Conservation (phyloP, 805 yeast genomes). For the Candida saitoana region DNA sequence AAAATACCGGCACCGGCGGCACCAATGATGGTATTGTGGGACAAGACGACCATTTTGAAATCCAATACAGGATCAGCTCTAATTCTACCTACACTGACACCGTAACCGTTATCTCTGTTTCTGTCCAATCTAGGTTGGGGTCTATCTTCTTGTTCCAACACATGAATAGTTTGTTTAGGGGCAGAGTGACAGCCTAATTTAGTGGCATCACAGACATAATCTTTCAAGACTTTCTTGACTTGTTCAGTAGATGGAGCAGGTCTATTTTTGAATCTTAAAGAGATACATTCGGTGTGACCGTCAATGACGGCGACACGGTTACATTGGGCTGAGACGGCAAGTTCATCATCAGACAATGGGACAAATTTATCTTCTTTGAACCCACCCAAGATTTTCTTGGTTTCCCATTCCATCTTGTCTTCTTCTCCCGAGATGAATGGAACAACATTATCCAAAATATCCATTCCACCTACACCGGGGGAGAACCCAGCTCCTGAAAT, state of each 20-base stretch:
- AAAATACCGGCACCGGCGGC: slow-evolving; percentile 98
- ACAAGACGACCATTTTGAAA: slow-evolving; percentile 92
- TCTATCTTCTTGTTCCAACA: slow-evolving; percentile 84
- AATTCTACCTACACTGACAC: slow-evolving; percentile 91
- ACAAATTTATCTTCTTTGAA: slow-evolving; percentile 52
- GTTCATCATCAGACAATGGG: slow-evolving; percentile 59
- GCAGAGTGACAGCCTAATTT: slow-evolving; percentile 83
- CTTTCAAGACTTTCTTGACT: slow-evolving; percentile 63
- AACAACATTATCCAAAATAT: slow-evolving; percentile 87
- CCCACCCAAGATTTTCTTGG: slow-evolving; percentile 85
- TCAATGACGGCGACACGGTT: slow-evolving; percentile 96
- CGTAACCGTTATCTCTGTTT: slow-evolving; percentile 89
- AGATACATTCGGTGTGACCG: slow-evolving; percentile 95
- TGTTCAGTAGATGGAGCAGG: slow-evolving; percentile 84
- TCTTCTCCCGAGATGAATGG: slow-evolving; percentile 97
- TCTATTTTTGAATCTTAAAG: slow-evolving; percentile 74
- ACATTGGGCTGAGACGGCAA: slow-evolving; percentile 92
- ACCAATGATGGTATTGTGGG: slow-evolving; percentile 96
- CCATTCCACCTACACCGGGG: slow-evolving; percentile 96
- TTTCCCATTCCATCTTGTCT: slow-evolving; percentile 98
- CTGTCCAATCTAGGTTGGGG: slow-evolving; percentile 98
- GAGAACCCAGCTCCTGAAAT: slow-evolving; percentile 98
- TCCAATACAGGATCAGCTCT: slow-evolving; percentile 93
- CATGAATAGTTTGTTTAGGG: slow-evolving; percentile 88
- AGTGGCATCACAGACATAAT: slow-evolving; percentile 80